Base-by-base conservation (phyloP, 2,329 filamentous ascomycete species). In the Curvularia lunata region DNA sequence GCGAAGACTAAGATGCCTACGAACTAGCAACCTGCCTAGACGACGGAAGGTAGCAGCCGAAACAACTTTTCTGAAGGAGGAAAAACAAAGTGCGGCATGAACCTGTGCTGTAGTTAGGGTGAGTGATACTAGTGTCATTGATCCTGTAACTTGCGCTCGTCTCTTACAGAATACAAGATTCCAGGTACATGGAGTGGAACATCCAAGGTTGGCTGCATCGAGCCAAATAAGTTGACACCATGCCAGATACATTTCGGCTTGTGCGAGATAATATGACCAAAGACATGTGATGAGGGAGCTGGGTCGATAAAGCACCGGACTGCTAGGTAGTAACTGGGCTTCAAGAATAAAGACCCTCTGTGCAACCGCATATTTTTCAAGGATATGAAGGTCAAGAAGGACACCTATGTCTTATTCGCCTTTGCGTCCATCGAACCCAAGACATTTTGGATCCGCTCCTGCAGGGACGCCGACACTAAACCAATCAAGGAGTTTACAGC, bases 171-270 rank as follows among this genome's bases (percentile, higher is more conserved):
- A 23, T 18, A 37, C 37, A 5, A 28, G 37, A 34, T 48, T 37
- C n/a, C 63, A 61, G 46, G 30, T 34, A 61, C 63, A 9, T 65
- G 54, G 58, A 68, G 61, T 58, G 65, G 63, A 23, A 72, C 66
- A 5, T 41, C 61, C 2, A 8, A 27, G 25, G 25, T 27, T 27
- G 4, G 8, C 25, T 27, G 25, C 25, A 27, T 27, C 25, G 6
- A 49, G 32, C 56, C 52, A 38, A 64, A 68, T 12, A 46, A 58
- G n/a, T 47, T 50, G 41, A 41, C 63, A 1, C 67, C 73, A 13
- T 79, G 76, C 48, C 77, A 78, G 34, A 13, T 63, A 48, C 73
- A 70, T 18, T 78, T 71, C 60, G 78, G 78, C 6, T 62, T 51
- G 1, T 80, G 77, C 52, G 30, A 37, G 32, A 48, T 48, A 1